These are phyloP conservation scores for Phlebopus sp. DNA, from an alignment of 1,284 basidiomycete species.

Conservation along the genomic window DNA sequence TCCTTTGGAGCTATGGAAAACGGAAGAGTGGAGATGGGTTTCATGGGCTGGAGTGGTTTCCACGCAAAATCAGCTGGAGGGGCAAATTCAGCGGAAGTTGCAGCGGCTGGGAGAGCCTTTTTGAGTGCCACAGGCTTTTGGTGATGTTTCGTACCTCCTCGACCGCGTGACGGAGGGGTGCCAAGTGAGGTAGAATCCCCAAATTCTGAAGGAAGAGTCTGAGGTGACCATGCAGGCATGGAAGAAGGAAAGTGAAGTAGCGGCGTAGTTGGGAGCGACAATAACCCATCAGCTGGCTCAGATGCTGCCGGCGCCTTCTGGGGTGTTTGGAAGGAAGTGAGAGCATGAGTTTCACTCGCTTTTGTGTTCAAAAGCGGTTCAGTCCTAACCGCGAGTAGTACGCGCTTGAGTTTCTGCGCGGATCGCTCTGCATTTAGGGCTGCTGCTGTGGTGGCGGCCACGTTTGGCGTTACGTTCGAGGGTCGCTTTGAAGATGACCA, in stretches of 20 bases:
- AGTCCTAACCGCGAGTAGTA: conserved; percentile 57
- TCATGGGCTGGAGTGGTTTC: conserved; percentile 57
- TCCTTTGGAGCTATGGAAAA: conserved; percentile 24
- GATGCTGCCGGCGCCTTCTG: conserved; percentile 14
- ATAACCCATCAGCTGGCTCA: conserved; percentile 1
- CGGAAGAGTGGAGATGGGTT: conserved; percentile 34
- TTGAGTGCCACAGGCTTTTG: conserved; percentile 42
- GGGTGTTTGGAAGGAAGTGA: conserved; percentile 41
- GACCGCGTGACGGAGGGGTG: conserved; percentile 28
- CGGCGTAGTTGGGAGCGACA: conserved; percentile 18
- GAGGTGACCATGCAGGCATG: conserved; percentile 20
- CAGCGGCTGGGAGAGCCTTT: conserved; percentile 31
- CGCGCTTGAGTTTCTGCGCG: conserved; percentile 65
- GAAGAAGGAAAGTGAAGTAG: conserved; percentile 22
- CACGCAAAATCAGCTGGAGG: conserved; percentile 50
- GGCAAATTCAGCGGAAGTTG: conserved; percentile 23
- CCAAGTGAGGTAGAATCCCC: conserved; percentile 23
- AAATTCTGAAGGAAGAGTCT: conserved; percentile 14
- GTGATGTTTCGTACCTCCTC: conserved; percentile 38
- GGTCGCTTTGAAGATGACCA: conserved; percentile 38
- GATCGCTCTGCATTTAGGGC: conserved; percentile 76
- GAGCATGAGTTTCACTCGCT: conserved; percentile 40
- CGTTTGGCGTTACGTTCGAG: conserved; percentile 53
- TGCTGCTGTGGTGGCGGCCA: conserved; percentile 70
- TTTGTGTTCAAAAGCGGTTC: conserved; percentile 65